These are phyloP conservation scores for Bjerkandera adusta DNA, from an alignment of 1,284 basidiomycete species.

Conservation along the genomic window DNA sequence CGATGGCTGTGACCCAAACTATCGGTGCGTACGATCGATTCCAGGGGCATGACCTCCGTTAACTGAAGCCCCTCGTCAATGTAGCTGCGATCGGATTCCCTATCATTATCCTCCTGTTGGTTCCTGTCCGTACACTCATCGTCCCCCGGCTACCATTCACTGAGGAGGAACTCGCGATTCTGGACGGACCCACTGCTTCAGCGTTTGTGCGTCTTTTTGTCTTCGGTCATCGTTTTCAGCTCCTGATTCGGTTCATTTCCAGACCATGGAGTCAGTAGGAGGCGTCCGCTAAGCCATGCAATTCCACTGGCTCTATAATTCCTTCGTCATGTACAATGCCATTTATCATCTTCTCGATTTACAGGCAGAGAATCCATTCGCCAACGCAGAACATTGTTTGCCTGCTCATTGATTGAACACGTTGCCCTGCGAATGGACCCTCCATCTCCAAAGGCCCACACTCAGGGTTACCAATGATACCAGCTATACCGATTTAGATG, in stretches of 20 bases:
- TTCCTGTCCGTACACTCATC: constrained; percentile 77
- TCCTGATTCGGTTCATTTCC: constrained; percentile 3
- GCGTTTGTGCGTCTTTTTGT: constrained; percentile 60
- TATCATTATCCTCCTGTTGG: constrained; percentile 82
- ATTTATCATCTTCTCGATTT: no score
- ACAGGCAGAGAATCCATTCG: no score
- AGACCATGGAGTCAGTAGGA: constrained; percentile 51
- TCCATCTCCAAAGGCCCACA: no score
- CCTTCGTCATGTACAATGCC: no score
- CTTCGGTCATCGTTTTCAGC: not conserved
- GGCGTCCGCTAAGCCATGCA: constrained; percentile 27
- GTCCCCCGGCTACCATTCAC: constrained; percentile 83
- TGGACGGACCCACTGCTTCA: constrained; percentile 88
- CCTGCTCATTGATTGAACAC: no score
- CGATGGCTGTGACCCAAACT: constrained; percentile 92
- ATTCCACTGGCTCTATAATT: no score
- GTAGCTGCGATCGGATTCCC: constrained; percentile 92
- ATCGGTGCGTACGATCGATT: constrained; percentile 61
- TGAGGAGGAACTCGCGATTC: constrained; percentile 73
- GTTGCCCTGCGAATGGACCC: no score
- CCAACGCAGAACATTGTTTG: no score
- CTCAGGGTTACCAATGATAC: no score
- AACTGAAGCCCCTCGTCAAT: not conserved
- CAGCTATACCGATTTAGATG: no score
- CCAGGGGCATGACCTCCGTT: no score